Evolutionary conservation across 257 asterid genomes (phyloP), one percentile per base, ranked within the genome.

Genomic region (Capsicum chinense): DNA sequence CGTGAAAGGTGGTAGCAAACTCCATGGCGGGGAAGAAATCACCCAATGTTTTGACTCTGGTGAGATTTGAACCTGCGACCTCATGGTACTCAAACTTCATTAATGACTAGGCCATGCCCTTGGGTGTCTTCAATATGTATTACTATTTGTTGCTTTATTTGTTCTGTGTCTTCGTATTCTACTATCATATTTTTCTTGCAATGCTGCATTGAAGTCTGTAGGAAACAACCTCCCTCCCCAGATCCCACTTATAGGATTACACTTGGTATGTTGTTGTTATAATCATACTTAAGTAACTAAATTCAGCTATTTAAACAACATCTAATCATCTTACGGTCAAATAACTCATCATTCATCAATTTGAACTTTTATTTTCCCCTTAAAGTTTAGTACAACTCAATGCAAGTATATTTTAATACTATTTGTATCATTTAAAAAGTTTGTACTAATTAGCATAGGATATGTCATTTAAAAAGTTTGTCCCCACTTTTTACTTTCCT

Each of bases 321-420:
- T 63, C 0, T 15, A 63, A 63, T 63, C 70, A 63, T 63, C 70
- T 63, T 21, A 21, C 6, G 8, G 44, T 11, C 70, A 10, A 63
- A 63, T 63, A 63, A 63, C 70, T 63, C 71, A 64, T 26, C 47
- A 26, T 33, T 64, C 47, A 64, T 64, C 71, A 64, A 64, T 26
- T 26, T 64, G n/a, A 26, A 17, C 71, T 26, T 26, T 5, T 26
- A 64, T 26, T 56, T 15, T 15, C 60, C 60, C 17, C 44, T 26
- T 64, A 11, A 11, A 62, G 33, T 26, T 63, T 63, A 63, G 70
- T 64, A 64, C 9, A 50, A 50, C 56, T 50, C 56, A 50, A 8
- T 11, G 39, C 71, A 64, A 26, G 71, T 64, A 64, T 64, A 64
- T 26, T 11, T 63, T 63, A 63, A 63, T 63, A 63, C 26, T 26